A percentile compares a stretch with the other conserved stretches of the same genome.
Evolutionary conservation across 495 filamentous ascomycete species (phyloP).

Genomic region (Neurospora hispaniola): DNA sequence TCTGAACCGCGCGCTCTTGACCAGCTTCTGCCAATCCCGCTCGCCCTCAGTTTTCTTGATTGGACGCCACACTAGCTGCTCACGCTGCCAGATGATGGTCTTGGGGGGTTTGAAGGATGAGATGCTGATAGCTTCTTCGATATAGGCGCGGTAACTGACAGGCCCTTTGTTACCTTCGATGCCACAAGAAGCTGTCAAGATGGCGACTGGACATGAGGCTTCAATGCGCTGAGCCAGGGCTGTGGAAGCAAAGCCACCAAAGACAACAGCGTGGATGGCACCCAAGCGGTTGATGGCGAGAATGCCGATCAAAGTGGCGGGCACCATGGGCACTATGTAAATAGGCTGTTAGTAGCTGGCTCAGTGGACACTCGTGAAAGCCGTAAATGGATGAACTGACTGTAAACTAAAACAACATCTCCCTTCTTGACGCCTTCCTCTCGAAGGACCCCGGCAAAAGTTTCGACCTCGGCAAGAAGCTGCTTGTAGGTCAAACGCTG

Average conservation of each 20-base stretch:
- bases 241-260: constrained; percentile 76
- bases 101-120: constrained; percentile 53
- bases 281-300: constrained; percentile 74
- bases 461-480: constrained; percentile 73
- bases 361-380: neutral
- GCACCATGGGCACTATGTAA: constrained; percentile 83
- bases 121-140: constrained; percentile 53
- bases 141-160: constrained; percentile 56
- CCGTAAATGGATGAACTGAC: constrained; percentile 33
- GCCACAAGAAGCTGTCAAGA: constrained; percentile 86
- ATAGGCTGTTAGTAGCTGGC: neutral
- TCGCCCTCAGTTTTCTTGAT: constrained; percentile 54
- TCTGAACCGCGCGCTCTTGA: constrained; percentile 53
- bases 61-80: constrained; percentile 63
- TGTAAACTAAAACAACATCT: constrained; percentile 89
- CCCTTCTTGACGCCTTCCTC: constrained; percentile 78
- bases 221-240: constrained; percentile 86
- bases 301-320: constrained; percentile 72
- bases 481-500: constrained; percentile 61
- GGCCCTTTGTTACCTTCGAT: constrained; percentile 79
- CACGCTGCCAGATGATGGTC: constrained; percentile 63
- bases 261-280: constrained; percentile 84
- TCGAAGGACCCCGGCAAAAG: constrained; percentile 68
- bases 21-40: constrained; percentile 67
- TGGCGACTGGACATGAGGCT: constrained; percentile 58